Percentiles rank a stretch among this genome's conserved stretches.
Evolutionary conservation across 2,329 filamentous ascomycete species (phyloP).

Genomic region (Trichoderma gracile): DNA sequence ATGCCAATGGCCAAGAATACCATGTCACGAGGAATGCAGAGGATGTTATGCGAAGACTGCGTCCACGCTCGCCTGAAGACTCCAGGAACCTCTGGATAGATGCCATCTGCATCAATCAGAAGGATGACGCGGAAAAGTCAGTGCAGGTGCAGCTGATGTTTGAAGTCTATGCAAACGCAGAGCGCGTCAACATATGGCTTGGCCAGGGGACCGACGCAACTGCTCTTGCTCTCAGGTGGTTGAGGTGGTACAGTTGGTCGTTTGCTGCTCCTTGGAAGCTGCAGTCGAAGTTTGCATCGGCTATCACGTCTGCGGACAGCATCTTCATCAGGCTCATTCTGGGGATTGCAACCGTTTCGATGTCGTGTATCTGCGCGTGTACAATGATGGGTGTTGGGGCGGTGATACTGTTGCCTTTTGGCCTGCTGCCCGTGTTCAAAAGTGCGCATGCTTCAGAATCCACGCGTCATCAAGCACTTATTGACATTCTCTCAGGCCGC

Average conservation of each 20-base stretch:
- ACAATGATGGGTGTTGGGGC: not conserved
- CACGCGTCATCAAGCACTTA: not conserved
- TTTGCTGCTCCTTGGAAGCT: not conserved
- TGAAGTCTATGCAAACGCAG: constrained; percentile 4
- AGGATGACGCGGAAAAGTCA: constrained; percentile 10
- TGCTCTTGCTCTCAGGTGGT: not conserved
- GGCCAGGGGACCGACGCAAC: not conserved
- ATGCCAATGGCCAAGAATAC: constrained; percentile 11
- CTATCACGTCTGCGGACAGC: not conserved
- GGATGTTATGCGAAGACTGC: constrained; percentile 6
- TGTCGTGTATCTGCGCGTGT: not conserved
- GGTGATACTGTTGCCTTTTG: not conserved
- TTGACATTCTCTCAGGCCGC: not conserved
- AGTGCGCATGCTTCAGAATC: not conserved
- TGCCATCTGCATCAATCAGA: constrained; percentile 25
- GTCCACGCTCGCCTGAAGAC: not conserved
- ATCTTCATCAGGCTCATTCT: not conserved
- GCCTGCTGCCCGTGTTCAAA: not conserved
- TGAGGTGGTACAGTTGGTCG: not conserved
- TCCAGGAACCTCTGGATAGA: constrained; percentile 14
- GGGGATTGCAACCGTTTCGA: not conserved
- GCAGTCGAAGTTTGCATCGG: not conserved
- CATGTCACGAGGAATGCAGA: not conserved
- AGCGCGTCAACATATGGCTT: constrained; percentile 18
- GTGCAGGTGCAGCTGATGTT: constrained; percentile 20